A percentile compares a stretch with the other conserved stretches of the same genome.
Conservation (phyloP, 352 stramenopile species). For the Pythium myriotylum region DNA sequence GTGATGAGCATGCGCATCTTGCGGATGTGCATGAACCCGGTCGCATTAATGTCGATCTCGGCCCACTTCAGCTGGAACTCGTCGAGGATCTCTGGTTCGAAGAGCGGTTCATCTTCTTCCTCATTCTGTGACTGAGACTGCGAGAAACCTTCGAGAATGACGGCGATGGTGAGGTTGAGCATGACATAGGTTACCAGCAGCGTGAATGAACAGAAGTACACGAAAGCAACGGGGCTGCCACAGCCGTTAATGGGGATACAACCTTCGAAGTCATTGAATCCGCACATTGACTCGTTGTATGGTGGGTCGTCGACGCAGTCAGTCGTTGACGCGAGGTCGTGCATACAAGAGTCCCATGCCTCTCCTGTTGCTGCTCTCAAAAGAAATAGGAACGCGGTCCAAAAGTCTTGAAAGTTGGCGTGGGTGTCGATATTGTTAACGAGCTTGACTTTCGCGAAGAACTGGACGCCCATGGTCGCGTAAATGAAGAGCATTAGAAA, state of each 20-base stretch:
- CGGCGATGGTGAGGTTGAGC: constrained; percentile 94
- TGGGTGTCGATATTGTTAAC: constrained; percentile 77
- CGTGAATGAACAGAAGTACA: constrained; percentile 88
- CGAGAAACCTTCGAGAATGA: constrained; percentile 93
- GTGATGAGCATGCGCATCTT: constrained; percentile 80
- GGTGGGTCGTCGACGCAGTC: constrained; percentile 69
- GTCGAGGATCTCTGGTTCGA: constrained; percentile 87
- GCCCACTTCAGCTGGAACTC: constrained; percentile 90
- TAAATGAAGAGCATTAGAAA: constrained; percentile 95
- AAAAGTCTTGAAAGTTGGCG: constrained; percentile 93
- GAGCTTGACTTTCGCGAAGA: constrained; percentile 90
- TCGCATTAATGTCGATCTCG: constrained; percentile 88
- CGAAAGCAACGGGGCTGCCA: constrained; percentile 58
- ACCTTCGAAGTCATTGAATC: constrained; percentile 65
- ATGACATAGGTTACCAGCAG: constrained; percentile 94
- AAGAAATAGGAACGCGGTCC: constrained; percentile 89
- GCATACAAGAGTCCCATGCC: constrained; percentile 94
- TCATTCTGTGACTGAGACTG: constrained; percentile 43
- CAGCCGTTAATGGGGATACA: constrained; percentile 82
- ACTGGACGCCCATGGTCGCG: constrained; percentile 90
- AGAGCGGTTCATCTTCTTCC: constrained; percentile 86
- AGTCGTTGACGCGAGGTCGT: constrained; percentile 59
- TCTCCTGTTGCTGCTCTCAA: constrained; percentile 92
- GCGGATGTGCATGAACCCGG: constrained; percentile 75
- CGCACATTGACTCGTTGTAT: constrained; percentile 70